Base-by-base conservation (phyloP, 2,329 filamentous ascomycete genomes). In the Stagonosporopsis vannaccii region DNA sequence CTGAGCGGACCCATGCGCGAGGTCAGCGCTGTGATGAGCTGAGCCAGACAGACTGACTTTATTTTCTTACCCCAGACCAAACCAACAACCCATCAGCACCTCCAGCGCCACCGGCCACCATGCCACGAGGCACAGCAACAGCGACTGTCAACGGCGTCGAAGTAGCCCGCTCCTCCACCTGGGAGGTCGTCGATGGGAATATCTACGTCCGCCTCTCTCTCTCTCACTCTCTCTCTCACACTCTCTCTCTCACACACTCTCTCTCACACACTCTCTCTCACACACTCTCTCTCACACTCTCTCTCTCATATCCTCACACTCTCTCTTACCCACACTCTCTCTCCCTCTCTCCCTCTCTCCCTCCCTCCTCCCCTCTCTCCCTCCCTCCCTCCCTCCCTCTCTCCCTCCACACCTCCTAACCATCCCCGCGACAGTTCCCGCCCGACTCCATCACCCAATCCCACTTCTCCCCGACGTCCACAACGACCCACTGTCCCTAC, bases 111-210 rank as follows among this genome's bases (percentile, higher is more conserved):
- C n/a, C 11, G 4, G 4, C 17, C 35, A 43, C 25, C 41, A 73
- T 73, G 71, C 70, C 69, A 2, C 61, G 59, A 56, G 81, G 80
- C 46, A 78, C 70, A 46, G 81, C 81, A 47, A 78, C 70, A 46
- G 84, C 84, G 39, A 78, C 76, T 23, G 68, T 84, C 45, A 79
- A 82, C 63, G 81, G 80, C 60, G 77, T 76, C 46, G 66, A 80
- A 32, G 69, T 87, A 48, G 84, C 85, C 56, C 78, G 82, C 62
- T 71, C 81, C 0, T 77, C 82, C 39, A 75, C 72, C 15, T 85
- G 80, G 74, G 81, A 85, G 63, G 78, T 81, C 25, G 83, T 86
- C 30, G 85, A 87, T 62, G 84, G 84, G 23, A 86, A 85, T 70
- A 78, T 86, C 57, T 86, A 86, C 67, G 78, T 80, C 62, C 17